Conservation (phyloP, 352 stramenopile genomes). For the Thraustochytrium aureum region DNA sequence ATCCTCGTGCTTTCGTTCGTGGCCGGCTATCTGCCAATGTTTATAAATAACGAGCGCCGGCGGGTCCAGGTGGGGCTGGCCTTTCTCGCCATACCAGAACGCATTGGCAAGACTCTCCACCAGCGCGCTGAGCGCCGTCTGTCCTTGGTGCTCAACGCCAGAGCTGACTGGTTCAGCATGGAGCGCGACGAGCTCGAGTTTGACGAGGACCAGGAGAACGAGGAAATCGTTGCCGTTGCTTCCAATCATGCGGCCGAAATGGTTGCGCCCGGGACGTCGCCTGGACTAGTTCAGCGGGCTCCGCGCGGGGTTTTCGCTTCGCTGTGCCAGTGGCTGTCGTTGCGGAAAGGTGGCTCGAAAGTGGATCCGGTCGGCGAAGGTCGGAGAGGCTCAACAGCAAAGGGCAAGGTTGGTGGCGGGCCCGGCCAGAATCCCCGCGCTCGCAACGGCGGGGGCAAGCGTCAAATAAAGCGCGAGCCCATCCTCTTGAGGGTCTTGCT, state of each 20-base stretch:
- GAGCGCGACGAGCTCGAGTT: conserved; percentile 2
- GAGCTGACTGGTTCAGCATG: not conserved
- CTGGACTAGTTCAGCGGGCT: not conserved
- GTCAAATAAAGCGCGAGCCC: conserved; percentile 33
- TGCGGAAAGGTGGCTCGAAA: not conserved
- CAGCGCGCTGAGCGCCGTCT: conserved; percentile 23
- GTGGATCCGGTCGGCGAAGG: not conserved
- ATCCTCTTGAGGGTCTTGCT: not conserved
- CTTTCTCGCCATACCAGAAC: conserved; percentile 44
- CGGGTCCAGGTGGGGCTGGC: conserved; percentile 21
- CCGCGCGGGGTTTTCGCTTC: not conserved
- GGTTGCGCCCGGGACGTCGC: not conserved
- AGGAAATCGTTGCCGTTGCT: not conserved
- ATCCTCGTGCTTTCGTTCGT: conserved; percentile 5
- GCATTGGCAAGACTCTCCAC: conserved; percentile 19
- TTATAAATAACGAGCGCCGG: conserved; percentile 18
- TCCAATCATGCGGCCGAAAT: not conserved
- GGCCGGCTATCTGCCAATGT: conserved; percentile 43
- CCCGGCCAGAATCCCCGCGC: not conserved
- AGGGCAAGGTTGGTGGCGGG: too few relatives aligned
- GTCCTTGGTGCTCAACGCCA: not conserved
- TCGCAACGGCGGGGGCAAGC: not conserved
- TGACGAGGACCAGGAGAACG: not conserved
- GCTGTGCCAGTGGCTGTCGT: not conserved
- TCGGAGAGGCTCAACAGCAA: too few relatives aligned